Evolutionary conservation across 176 grass and related monocot genomes (phyloP), one percentile per base, ranked within the genome.

Genomic region (Avena atlantica): DNA sequence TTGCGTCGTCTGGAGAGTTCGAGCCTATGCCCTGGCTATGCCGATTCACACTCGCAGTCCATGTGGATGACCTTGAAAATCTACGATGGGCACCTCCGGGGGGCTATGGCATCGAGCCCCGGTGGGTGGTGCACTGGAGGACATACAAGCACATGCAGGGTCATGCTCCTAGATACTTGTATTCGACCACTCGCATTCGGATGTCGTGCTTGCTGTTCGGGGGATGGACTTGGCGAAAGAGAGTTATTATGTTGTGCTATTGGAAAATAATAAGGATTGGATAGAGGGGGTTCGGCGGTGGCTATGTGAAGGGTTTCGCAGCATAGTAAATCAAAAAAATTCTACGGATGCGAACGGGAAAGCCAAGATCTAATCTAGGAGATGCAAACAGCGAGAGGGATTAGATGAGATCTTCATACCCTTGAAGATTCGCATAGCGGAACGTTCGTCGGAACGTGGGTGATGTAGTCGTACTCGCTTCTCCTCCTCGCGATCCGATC

Each of bases 211-310:
- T 14, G 92, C 92, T 12, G 84, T 98, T 37, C 82, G 92, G 23
- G 96, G 96, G n/a, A 89, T 98, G 76, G 86, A 98, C 88, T 87
- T 95, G 92, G 90, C 74, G 0, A 91, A 93, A 50, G 96, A 98
- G 86, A 95, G 90, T 2, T 91, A 95, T 25, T 98, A 98, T 1
- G 86, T 87, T 0, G 65, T 98, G 14, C 60, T 96, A 12, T 73
- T 98, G 57, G 96, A 98, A 81, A 98, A 98, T 40, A 85, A 25
- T 25, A 25, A 25, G 83, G 57, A 91, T 98, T 11, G 93, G 96
- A 3, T 89, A 93, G 83, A 88, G 82, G 91, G 88, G 90, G 53
- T 94, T 95, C 1, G 92, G 92, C 27, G 93, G 96, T 24, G 96
- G 96, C 6, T 96, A 94, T 21, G 92, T 98, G 62, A 25, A 25